Conservation (phyloP, 345 rosid genomes). For the Populus davidiana region DNA sequence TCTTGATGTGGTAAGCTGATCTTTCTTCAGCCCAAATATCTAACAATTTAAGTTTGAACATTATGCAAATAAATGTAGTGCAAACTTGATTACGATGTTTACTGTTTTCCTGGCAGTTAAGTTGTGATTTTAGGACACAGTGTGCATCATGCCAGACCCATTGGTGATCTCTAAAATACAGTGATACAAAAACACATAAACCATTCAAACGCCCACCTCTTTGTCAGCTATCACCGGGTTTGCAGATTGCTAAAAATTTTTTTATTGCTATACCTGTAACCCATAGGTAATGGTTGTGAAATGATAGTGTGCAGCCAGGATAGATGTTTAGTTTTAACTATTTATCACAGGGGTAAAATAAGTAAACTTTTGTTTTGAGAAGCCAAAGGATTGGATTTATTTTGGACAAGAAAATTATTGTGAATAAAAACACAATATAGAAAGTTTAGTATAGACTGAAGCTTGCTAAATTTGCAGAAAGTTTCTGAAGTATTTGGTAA, state of each 20-base stretch:
- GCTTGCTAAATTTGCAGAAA: background rate
- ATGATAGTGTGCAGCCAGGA: background rate
- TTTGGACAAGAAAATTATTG: background rate
- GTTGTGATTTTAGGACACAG: background rate
- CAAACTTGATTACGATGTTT: background rate
- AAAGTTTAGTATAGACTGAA: background rate
- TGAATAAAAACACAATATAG: background rate
- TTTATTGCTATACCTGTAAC: background rate
- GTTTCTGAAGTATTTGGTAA: background rate
- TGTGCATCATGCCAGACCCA: background rate
- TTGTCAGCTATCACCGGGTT: background rate
- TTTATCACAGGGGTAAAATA: background rate
- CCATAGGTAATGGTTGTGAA: background rate
- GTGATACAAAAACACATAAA: background rate
- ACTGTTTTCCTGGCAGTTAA: background rate
- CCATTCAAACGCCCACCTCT: background rate
- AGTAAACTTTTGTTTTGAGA: background rate
- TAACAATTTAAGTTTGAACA: background rate
- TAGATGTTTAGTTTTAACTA: background rate
- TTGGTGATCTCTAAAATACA: background rate
- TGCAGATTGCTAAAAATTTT: background rate
- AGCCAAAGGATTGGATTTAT: background rate
- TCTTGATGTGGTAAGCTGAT: conserved; percentile 73
- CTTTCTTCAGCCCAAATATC: background rate
- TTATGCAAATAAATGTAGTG: background rate